These are phyloP conservation scores for Neonectria hederae DNA, from an alignment of 2,329 filamentous ascomycete genomes.

Conservation along the genomic window DNA sequence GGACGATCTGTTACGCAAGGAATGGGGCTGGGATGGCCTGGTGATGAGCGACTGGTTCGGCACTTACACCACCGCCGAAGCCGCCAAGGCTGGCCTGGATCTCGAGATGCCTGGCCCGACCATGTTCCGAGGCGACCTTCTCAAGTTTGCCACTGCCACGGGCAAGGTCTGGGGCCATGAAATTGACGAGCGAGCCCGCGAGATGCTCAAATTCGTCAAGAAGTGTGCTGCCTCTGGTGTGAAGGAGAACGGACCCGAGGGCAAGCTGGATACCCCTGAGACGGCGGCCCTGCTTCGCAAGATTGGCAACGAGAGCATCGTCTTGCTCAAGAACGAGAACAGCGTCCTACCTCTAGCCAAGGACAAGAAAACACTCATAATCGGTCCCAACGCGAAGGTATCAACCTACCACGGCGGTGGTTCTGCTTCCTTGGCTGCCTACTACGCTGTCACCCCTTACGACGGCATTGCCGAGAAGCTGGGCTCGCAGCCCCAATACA, in stretches of 20 bases:
- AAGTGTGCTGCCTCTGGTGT: slow-evolving; percentile 63
- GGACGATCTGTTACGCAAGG: slow-evolving; percentile 60
- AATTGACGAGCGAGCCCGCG: slow-evolving; percentile 66
- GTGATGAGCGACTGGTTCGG: slow-evolving; percentile 70
- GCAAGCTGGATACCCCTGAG: slow-evolving; percentile 66
- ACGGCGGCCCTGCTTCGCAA: slow-evolving; percentile 71
- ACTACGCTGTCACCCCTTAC: slow-evolving; percentile 76
- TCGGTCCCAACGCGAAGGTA: slow-evolving; percentile 67
- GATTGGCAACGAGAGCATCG: slow-evolving; percentile 74
- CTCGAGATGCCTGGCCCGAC: slow-evolving; percentile 69
- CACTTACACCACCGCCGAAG: slow-evolving; percentile 63
- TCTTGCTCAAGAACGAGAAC: slow-evolving; percentile 77
- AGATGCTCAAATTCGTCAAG: slow-evolving; percentile 69
- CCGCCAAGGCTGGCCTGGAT: slow-evolving; percentile 62
- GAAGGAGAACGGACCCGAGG: slow-evolving; percentile 63
- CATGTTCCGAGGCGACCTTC: slow-evolving; percentile 59
- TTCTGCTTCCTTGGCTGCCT: slow-evolving; percentile 67
- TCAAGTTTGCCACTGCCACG: slow-evolving; percentile 62
- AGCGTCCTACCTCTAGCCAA: slow-evolving; percentile 70
- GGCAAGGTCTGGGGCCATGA: slow-evolving; percentile 65
- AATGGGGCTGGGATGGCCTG: slow-evolving; percentile 67
- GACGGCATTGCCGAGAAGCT: slow-evolving; percentile 72
- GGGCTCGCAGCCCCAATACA: slow-evolving; percentile 56
- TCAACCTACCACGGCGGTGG: slow-evolving; percentile 71
- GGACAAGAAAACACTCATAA: slow-evolving; percentile 66